Evolutionary conservation across 148 eudicot genomes (phyloP).

Genomic region (Cornus suecica): DNA sequence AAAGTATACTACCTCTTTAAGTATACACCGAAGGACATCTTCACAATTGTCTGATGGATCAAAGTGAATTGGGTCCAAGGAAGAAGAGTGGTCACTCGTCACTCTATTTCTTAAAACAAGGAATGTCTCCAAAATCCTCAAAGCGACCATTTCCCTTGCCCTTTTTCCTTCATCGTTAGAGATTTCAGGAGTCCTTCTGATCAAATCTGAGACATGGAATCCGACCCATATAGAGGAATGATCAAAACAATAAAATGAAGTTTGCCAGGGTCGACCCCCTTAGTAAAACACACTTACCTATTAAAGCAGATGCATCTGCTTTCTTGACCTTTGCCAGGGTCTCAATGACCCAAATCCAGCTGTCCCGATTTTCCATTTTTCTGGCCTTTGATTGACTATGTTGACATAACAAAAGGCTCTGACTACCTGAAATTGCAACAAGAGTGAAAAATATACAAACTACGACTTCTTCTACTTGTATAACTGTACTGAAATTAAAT

Average conservation of each 20-base stretch:
- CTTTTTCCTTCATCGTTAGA: slow-evolving; percentile 36
- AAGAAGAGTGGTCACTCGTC: slow-evolving; percentile 11
- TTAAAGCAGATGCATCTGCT: slow-evolving; percentile 41
- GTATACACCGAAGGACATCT: slow-evolving; percentile 39
- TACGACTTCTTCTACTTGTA: neutral
- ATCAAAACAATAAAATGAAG: neutral
- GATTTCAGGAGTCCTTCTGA: slow-evolving; percentile 34
- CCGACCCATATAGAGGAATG: neutral
- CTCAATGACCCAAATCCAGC: slow-evolving; percentile 77
- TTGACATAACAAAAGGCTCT: neutral
- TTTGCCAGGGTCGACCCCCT: no score
- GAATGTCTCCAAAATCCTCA: slow-evolving; percentile 57
- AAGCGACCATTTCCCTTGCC: slow-evolving; percentile 52
- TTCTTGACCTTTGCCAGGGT: slow-evolving; percentile 48
- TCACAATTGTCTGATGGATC: slow-evolving; percentile 47
- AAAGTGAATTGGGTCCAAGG: slow-evolving; percentile 12
- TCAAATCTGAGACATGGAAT: slow-evolving; percentile 37
- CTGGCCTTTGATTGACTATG: neutral
- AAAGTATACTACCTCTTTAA: slow-evolving; percentile 35
- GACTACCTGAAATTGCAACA: neutral
- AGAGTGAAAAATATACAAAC: neutral
- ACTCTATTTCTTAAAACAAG: slow-evolving; percentile 21
- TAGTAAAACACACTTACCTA: slow-evolving; percentile 29
- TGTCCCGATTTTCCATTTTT: neutral
- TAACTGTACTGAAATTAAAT: neutral